Percentiles rank a stretch among this genome's conserved stretches.
phyloP scores from a whole-genome alignment of 148 eudicot genomes.

The Vaccinium vitisidaea region DNA sequence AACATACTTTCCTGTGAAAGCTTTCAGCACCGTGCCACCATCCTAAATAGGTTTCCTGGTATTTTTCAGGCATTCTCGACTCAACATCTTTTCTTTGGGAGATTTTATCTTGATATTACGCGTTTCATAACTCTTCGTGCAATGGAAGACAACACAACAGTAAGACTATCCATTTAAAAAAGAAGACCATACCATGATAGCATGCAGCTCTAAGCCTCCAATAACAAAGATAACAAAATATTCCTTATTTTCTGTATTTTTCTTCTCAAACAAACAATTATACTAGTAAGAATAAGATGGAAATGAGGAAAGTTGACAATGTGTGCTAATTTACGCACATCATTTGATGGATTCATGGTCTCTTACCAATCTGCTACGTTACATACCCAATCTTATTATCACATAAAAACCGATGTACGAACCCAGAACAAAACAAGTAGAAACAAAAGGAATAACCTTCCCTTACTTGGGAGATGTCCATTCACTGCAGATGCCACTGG shows the following conservation, averaged over 20 bases:
- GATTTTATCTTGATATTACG: not conserved
- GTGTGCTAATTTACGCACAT: not conserved
- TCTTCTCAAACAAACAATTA: conserved; percentile 12
- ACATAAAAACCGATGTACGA: not conserved
- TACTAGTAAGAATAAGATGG: not conserved
- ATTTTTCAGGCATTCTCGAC: not conserved
- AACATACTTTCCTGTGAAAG: not conserved
- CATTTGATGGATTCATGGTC: not conserved
- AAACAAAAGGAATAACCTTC: conserved; percentile 4
- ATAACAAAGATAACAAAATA: not conserved
- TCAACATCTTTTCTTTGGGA: not conserved
- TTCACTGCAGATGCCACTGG: not conserved
- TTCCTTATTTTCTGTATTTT: not conserved
- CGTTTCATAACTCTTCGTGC: not conserved
- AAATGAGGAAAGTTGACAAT: conserved; percentile 9
- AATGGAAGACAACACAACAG: not conserved
- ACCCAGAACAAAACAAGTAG: not conserved
- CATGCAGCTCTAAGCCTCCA: conserved; percentile 1
- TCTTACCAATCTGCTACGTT: conserved; percentile 3
- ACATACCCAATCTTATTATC: conserved; percentile 13
- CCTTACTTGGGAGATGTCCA: conserved; percentile 16
- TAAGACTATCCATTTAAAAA: not conserved
- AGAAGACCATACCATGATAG: not conserved
- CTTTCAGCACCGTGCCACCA: not conserved
- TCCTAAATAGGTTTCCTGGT: not conserved